Evolutionary conservation across 1,284 basidiomycete genomes (phyloP).

Genomic region (Boletus sp.): DNA sequence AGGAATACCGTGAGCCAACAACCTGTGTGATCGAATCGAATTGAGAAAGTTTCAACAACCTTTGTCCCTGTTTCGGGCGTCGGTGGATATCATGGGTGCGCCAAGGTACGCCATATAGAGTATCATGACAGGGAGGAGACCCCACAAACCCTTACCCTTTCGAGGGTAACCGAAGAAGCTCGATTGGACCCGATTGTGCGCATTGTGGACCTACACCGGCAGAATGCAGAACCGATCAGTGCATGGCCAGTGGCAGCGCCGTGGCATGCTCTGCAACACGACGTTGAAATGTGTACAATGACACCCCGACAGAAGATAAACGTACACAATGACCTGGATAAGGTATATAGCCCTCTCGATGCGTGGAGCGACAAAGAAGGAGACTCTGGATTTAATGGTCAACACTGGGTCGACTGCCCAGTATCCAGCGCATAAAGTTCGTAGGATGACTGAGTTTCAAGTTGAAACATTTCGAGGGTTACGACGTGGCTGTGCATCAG

Average conservation of each 20-base stretch:
- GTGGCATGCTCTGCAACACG: neutral
- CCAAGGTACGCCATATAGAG: neutral
- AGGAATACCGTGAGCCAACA: neutral
- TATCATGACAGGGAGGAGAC: neutral
- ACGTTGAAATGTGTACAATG: neutral
- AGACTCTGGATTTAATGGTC: too few relatives aligned
- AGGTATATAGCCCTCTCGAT: neutral
- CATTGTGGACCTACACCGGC: neutral
- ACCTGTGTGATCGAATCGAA: neutral
- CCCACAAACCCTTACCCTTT: neutral
- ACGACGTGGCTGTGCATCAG: neutral
- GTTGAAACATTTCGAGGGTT: too few relatives aligned
- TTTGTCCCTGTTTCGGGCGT: neutral
- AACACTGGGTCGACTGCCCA: too few relatives aligned
- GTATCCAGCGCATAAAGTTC: too few relatives aligned
- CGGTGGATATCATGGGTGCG: neutral
- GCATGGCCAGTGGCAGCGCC: neutral
- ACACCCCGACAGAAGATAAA: neutral
- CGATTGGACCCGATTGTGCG: too few relatives aligned
- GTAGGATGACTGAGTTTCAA: too few relatives aligned
- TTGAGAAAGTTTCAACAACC: neutral
- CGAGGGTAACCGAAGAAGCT: neutral
- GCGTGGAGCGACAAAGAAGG: neutral
- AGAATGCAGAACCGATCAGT: neutral
- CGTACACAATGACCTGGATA: neutral